These are phyloP conservation scores for Zoysia japonica DNA, from an alignment of 176 grass and related monocot species.

Conservation along the genomic window DNA sequence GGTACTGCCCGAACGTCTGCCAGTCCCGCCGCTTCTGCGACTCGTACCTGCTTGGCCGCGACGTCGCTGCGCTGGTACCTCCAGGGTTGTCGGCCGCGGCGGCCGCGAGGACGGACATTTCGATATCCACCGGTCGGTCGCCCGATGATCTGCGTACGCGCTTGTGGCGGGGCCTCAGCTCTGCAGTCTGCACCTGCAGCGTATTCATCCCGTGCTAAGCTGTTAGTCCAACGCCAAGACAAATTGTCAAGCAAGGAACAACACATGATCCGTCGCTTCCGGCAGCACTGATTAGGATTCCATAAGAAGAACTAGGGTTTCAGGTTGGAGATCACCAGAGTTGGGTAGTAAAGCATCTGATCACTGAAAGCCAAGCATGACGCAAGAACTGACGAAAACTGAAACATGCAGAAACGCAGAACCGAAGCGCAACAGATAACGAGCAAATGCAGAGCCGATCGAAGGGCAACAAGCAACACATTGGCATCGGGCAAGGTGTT, in stretches of 20 bases:
- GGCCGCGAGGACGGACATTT: background rate
- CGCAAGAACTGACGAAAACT: constrained; percentile 29
- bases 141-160: too few species aligned
- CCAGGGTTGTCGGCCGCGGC: constrained; percentile 31
- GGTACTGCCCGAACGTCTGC: constrained; percentile 78
- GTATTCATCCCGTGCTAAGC: background rate
- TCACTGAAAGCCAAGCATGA: constrained; percentile 17
- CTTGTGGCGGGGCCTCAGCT: background rate
- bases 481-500: too few species aligned
- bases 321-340: background rate
- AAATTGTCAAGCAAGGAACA: background rate
- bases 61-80: background rate
- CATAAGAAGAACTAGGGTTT: background rate
- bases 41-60: constrained; percentile 65
- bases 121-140: background rate
- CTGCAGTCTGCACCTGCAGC: constrained; percentile 39
- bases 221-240: constrained; percentile 5
- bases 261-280: background rate
- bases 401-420: constrained; percentile 8
- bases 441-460: background rate
- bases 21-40: constrained; percentile 86
- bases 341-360: background rate
- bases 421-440: background rate
- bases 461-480: background rate
- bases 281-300: background rate